Evolutionary conservation across 192 early-diverging fungal genomes (phyloP).

Genomic region (Blastocladiella britannica): DNA sequence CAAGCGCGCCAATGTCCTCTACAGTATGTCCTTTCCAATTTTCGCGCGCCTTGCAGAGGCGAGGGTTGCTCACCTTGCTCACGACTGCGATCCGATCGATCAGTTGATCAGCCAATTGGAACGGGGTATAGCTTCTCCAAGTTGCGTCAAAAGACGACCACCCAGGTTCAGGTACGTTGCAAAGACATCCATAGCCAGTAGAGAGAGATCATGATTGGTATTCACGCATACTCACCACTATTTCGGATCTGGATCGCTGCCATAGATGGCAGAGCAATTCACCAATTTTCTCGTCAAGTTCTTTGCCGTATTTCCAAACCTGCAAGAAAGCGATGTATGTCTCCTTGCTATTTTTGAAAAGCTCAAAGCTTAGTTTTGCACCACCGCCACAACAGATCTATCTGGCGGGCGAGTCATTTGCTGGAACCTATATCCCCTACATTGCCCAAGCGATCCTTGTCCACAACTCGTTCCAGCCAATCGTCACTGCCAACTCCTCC

Average conservation of each 20-base stretch:
- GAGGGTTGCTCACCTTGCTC: not conserved
- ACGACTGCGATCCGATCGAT: not conserved
- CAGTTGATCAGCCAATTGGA: constrained; percentile 23
- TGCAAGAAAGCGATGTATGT: too few species aligned
- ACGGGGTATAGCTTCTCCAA: constrained; percentile 16
- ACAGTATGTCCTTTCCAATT: constrained; percentile 9
- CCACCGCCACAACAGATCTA: constrained; percentile 14
- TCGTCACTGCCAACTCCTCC: not conserved
- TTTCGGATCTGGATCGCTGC: too few species aligned
- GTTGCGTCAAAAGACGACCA: too few species aligned
- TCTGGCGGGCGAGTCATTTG: constrained; percentile 30
- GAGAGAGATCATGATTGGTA: too few species aligned
- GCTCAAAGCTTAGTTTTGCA: too few species aligned
- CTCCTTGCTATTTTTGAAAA: too few species aligned
- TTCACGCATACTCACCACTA: too few species aligned
- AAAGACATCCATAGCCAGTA: too few species aligned
- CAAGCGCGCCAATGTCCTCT: constrained; percentile 13
- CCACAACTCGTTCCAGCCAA: not conserved
- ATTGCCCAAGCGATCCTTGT: constrained; percentile 17
- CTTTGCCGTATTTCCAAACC: constrained; percentile 17
- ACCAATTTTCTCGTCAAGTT: constrained; percentile 17
- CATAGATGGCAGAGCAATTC: constrained; percentile 15
- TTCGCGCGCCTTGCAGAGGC: too few species aligned
- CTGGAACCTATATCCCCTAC: constrained; percentile 32
- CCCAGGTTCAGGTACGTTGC: too few species aligned